Evolutionary conservation across 306 rosid species (phyloP), one percentile per base, ranked within the genome.

Genomic region (Vigna angularis): DNA sequence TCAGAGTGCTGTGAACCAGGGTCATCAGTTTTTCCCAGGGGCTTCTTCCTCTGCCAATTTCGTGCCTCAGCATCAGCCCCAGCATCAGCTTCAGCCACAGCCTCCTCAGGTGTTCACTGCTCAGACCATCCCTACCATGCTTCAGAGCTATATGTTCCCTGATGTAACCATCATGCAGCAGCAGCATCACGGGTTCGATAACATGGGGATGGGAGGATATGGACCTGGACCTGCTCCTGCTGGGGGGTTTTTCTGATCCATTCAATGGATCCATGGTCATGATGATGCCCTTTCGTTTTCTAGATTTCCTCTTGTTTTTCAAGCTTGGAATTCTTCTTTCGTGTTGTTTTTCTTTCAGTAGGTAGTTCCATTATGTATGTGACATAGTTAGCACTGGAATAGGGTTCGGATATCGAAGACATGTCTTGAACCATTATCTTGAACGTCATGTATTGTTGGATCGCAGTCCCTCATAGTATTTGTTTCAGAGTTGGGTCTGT

Each of bases 201-300:
- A 76, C n/a, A 44, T 79, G 71, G 58, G 15, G 4, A 52, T 79
- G 71, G 67, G 67, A 14, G 73, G 68, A 2, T 47, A 6, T 67
- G 78, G 79, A 34, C 42, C 56, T 18, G 30, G 30, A 22, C 30
- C 61, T 17, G 1, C 6, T 20, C 7, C 62, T 55, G 40, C 34
- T 24, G 38, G 40, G 32, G 72, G 67, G 2, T 77, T 68, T 34
- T 77, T 34, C 24, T 77, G 81, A 81, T 70, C 66, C 7, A 45
- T 45, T 58, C 65, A 36, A 36, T 28, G 66, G 66, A 62, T 62
- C 20, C 20, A 22, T 57, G 53, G 24, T 9, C 64, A 76, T 50
- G 82, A 76, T 50, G 82, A 80, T 50, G 82, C 74, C 64, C 82
- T 2, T 7, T 22, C 7, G 10, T 6, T 28, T 16, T 42, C 34